These are phyloP conservation scores for Cardiosporidium cionae DNA, from an alignment of 169 alveolate species.

Conservation along the genomic window DNA sequence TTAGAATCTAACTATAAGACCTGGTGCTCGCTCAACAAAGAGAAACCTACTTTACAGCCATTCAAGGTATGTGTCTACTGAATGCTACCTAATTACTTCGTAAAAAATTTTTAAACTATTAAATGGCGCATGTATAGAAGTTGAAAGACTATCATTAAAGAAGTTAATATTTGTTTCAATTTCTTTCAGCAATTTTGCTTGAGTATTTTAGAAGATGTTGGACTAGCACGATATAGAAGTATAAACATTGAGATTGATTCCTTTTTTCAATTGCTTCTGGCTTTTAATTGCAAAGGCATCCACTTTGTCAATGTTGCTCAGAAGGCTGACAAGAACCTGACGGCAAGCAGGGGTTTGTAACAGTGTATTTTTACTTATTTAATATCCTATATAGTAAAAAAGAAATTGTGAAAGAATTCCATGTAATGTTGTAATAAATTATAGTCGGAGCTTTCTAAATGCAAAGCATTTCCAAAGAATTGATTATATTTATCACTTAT, in stretches of 20 bases:
- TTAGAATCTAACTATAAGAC: slow-evolving; percentile 85
- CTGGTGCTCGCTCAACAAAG: slow-evolving; percentile 62
- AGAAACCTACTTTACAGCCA: slow-evolving; percentile 38
- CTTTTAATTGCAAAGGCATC: slow-evolving; percentile 75
- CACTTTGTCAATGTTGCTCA: slow-evolving; percentile 54
- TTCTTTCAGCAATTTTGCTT: slow-evolving; percentile 37
- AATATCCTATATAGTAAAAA: too few species aligned
- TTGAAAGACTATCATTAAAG: neutral
- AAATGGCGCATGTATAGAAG: too few species aligned
- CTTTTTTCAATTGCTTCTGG: slow-evolving; percentile 68
- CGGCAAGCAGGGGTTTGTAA: too few species aligned
- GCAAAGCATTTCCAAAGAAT: too few species aligned
- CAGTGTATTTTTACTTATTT: too few species aligned
- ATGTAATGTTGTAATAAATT: too few species aligned
- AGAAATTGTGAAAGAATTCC: too few species aligned
- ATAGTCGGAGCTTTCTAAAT: too few species aligned
- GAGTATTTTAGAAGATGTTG: slow-evolving; percentile 49
- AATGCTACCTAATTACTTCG: too few species aligned
- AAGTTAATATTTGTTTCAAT: neutral
- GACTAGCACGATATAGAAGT: slow-evolving; percentile 61
- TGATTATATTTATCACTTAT: too few species aligned
- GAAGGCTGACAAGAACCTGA: too few species aligned
- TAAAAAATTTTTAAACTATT: too few species aligned
- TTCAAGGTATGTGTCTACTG: slow-evolving; percentile 1
- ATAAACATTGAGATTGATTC: slow-evolving; percentile 74